Conservation (phyloP, 352 stramenopile genomes). For the Pythium myriotylum region DNA sequence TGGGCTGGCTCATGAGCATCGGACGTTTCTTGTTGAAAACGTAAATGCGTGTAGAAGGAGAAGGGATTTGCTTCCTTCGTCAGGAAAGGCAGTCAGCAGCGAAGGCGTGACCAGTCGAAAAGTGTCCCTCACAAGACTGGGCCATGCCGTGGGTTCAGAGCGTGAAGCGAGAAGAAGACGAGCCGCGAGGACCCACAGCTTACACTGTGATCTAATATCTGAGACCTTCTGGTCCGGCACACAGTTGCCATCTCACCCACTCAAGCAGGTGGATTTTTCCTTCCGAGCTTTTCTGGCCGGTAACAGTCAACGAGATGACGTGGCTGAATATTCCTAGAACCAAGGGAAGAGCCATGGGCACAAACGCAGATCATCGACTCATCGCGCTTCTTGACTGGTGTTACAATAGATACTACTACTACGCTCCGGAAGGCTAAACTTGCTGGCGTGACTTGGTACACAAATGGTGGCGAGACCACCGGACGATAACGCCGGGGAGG, state of each 20-base stretch:
- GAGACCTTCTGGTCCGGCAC: neutral
- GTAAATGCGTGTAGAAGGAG: slow-evolving; percentile 3
- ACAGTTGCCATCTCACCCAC: slow-evolving; percentile 6
- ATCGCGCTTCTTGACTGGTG: neutral
- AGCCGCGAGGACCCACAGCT: neutral
- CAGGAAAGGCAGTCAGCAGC: too few species aligned
- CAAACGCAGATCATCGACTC: too few species aligned
- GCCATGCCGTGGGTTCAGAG: neutral
- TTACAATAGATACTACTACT: slow-evolving; percentile 5
- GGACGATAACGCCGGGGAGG: neutral
- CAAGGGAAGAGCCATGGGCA: too few species aligned
- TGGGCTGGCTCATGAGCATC: too few species aligned
- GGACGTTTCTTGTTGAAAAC: too few species aligned
- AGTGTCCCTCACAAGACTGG: too few species aligned
- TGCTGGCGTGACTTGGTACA: neutral
- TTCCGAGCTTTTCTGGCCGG: neutral
- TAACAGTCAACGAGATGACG: too few species aligned
- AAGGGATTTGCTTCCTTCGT: neutral
- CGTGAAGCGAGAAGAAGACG: slow-evolving; percentile 2
- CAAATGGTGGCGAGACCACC: neutral
- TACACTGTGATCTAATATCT: slow-evolving; percentile 5
- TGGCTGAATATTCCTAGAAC: too few species aligned
- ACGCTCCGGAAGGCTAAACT: too few species aligned
- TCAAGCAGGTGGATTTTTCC: neutral
- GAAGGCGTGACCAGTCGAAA: too few species aligned